These are phyloP conservation scores for Bondarzewia mesenterica DNA, from an alignment of 1,284 basidiomycete genomes.

Conservation along the genomic window DNA sequence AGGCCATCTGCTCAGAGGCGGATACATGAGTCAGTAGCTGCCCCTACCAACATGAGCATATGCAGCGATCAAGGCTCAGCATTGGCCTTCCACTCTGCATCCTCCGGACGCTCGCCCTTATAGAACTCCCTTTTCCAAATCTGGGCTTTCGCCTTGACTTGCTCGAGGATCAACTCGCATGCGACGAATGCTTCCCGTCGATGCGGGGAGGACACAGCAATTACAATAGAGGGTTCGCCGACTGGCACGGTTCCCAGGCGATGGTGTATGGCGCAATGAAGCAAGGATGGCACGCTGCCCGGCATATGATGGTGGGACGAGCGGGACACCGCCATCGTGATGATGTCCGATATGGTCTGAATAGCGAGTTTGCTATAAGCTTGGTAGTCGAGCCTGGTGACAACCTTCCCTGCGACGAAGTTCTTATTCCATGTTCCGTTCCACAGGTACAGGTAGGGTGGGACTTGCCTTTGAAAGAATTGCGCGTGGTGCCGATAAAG, in stretches of 20 bases:
- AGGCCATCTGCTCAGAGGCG: too few relatives aligned
- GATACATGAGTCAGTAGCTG: background rate
- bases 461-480: conserved; percentile 46
- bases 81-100: conserved; percentile 74
- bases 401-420: conserved; percentile 49
- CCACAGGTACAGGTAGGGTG: too few relatives aligned
- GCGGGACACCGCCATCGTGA: conserved; percentile 35
- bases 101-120: conserved; percentile 49
- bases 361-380: conserved; percentile 80
- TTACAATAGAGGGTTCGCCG: conserved; percentile 75
- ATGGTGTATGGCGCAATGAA: conserved; percentile 63
- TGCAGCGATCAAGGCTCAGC: conserved; percentile 2
- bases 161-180: conserved; percentile 77
- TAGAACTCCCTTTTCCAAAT: conserved; percentile 91
- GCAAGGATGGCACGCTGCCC: conserved; percentile 25
- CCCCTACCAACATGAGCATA: background rate
- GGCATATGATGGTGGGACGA: conserved; percentile 34
- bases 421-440: background rate
- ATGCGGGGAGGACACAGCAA: conserved; percentile 83
- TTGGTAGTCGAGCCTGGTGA: conserved; percentile 73
- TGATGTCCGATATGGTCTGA: conserved; percentile 64
- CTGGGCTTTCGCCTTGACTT: conserved; percentile 75
- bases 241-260: conserved; percentile 75
- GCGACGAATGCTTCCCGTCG: conserved; percentile 74
- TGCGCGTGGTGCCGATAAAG: conserved; percentile 69